Evolutionary conservation across 768 basidiomycete genomes (phyloP).

Genomic region (Termitomyces sp.): DNA sequence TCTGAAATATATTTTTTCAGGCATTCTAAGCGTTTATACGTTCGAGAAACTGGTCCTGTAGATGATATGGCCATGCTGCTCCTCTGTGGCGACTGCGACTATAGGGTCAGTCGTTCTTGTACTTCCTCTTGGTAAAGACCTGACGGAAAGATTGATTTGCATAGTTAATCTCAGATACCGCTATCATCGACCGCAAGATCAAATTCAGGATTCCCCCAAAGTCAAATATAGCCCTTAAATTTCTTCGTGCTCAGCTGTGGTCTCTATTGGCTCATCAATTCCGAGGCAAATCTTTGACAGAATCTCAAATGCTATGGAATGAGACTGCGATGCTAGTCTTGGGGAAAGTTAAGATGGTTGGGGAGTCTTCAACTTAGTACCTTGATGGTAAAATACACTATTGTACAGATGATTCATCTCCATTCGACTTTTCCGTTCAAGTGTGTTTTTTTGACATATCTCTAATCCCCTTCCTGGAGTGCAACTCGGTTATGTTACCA

Average conservation of each 20-base stretch:
- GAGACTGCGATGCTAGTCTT: slow-evolving; percentile 60
- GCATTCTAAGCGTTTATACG: slow-evolving; percentile 91
- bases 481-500: too few relatives aligned
- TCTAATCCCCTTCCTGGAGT: too few relatives aligned
- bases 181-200: slow-evolving; percentile 81
- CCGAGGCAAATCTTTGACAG: slow-evolving; percentile 51
- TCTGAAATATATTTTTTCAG: slow-evolving; percentile 30
- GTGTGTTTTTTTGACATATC: too few relatives aligned
- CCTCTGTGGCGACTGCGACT: slow-evolving; percentile 86
- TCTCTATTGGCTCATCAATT: slow-evolving; percentile 60
- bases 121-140: neutral
- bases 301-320: slow-evolving; percentile 65
- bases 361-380: neutral
- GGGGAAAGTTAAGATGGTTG: slow-evolving; percentile 41
- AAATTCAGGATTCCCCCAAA: slow-evolving; percentile 66
- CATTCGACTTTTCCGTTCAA: too few relatives aligned
- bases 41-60: slow-evolving; percentile 88
- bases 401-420: too few relatives aligned
- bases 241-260: slow-evolving; percentile 60
- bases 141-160: neutral
- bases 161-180: slow-evolving; percentile 67
- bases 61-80: slow-evolving; percentile 79
- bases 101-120: slow-evolving; percentile 45
- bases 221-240: slow-evolving; percentile 73
- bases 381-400: too few relatives aligned